A percentile compares a stretch with the other conserved stretches of the same genome.
These are phyloP conservation scores for Phytophthora megakarya DNA, from an alignment of 352 stramenopile genomes.

Conservation along the genomic window DNA sequence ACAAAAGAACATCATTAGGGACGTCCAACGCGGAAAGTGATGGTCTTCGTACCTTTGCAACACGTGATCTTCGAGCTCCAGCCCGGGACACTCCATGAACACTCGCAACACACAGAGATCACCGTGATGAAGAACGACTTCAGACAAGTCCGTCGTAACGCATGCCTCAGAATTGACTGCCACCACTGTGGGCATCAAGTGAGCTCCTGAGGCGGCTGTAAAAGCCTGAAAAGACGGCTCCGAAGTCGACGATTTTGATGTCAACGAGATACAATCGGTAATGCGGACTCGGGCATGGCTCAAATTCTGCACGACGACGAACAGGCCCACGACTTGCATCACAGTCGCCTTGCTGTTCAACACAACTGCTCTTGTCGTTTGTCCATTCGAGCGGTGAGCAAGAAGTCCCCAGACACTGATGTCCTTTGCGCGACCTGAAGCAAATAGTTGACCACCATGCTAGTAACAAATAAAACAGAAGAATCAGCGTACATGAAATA, in stretches of 20 bases:
- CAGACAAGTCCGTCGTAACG: conserved; percentile 26
- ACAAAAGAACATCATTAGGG: background rate
- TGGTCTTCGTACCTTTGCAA: conserved; percentile 43
- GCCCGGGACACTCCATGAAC: conserved; percentile 51
- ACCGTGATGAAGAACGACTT: conserved; percentile 43
- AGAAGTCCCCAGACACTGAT: conserved; percentile 52
- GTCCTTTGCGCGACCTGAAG: conserved; percentile 29
- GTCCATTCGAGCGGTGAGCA: conserved; percentile 57
- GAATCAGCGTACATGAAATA: too few relatives aligned
- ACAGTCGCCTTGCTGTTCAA: conserved; percentile 47
- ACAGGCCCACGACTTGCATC: conserved; percentile 63
- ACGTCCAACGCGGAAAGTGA: background rate
- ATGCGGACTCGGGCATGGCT: conserved; percentile 29
- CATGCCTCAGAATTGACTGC: conserved; percentile 41
- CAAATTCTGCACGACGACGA: conserved; percentile 61
- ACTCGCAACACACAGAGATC: conserved; percentile 59
- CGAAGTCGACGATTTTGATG: background rate
- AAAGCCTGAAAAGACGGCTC: conserved; percentile 39
- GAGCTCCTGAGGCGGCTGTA: conserved; percentile 40
- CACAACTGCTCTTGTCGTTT: conserved; percentile 58
- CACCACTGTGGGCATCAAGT: conserved; percentile 49
- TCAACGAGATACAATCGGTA: conserved; percentile 43
- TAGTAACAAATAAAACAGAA: conserved; percentile 16
- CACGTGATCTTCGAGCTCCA: conserved; percentile 61
- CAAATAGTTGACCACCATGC: conserved; percentile 37